phyloP scores from a whole-genome alignment of 306 rosid species.

The Quercus mongolica region DNA sequence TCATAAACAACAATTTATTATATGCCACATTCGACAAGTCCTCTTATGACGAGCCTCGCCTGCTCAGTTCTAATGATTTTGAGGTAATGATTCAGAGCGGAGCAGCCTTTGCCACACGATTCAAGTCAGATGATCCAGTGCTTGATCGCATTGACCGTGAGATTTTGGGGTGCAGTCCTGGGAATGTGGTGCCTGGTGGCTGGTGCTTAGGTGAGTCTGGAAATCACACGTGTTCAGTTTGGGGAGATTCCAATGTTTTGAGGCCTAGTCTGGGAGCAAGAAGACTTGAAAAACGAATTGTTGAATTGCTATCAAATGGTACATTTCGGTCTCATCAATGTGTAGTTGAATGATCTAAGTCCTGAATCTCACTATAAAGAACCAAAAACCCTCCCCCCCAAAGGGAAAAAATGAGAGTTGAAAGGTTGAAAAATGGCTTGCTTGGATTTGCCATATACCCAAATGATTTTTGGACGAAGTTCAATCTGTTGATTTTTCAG shows the following conservation, averaged over 20 bases:
- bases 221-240: conserved; percentile 64
- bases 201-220: conserved; percentile 91
- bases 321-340: conserved; percentile 51
- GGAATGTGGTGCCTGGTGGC: conserved; percentile 76
- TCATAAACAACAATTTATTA: conserved; percentile 69
- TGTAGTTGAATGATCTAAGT: conserved; percentile 44
- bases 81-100: conserved; percentile 65
- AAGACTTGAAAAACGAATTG: conserved; percentile 73
- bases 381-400: conserved; percentile 5
- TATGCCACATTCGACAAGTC: conserved; percentile 39
- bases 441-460: conserved; percentile 8
- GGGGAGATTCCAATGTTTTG: conserved; percentile 94
- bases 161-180: conserved; percentile 44
- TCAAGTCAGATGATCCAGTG: conserved; percentile 49
- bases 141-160: conserved; percentile 81
- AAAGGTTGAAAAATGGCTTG: conserved; percentile 16
- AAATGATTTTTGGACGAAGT: conserved; percentile 22
- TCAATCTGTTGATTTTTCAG: conserved; percentile 18
- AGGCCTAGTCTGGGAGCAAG: conserved; percentile 78
- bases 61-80: conserved; percentile 45
- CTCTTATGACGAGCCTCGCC: conserved; percentile 30
- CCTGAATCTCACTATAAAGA: neutral
- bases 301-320: conserved; percentile 58
- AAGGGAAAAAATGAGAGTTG: neutral
- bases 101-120: conserved; percentile 72